phyloP scores from a whole-genome alignment of 2,329 filamentous ascomycete genomes.

The Apiospora marii region DNA sequence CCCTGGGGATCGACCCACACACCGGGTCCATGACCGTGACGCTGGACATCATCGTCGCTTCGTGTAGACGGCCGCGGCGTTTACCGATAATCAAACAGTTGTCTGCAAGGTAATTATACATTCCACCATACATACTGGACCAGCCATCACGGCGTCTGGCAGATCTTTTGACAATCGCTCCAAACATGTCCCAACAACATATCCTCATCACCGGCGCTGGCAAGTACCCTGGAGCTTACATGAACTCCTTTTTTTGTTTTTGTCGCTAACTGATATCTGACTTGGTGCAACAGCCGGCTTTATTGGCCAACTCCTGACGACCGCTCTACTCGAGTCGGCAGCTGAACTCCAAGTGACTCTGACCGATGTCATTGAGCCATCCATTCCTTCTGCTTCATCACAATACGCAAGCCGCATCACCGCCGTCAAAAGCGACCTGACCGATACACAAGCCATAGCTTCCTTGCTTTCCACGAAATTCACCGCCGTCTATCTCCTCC shows the following conservation, averaged over 20 bases:
- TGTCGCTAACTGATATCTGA: slow-evolving; percentile 47
- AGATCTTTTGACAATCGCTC: background rate
- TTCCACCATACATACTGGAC: background rate
- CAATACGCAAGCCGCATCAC: slow-evolving; percentile 34
- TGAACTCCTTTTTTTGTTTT: background rate
- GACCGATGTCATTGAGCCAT: slow-evolving; percentile 63
- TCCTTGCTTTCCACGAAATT: slow-evolving; percentile 44
- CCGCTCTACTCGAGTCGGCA: slow-evolving; percentile 57
- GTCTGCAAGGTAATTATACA: background rate
- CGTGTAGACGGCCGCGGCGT: background rate
- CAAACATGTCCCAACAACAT: slow-evolving; percentile 10
- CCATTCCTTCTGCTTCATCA: slow-evolving; percentile 52
- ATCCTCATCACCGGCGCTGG: slow-evolving; percentile 62
- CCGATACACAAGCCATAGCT: slow-evolving; percentile 40
- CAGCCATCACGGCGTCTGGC: background rate
- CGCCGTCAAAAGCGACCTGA: slow-evolving; percentile 43
- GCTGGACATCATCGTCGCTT: background rate
- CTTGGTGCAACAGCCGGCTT: slow-evolving; percentile 59
- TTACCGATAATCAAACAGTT: background rate
- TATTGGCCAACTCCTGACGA: slow-evolving; percentile 67
- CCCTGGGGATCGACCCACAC: background rate
- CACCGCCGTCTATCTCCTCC: slow-evolving; percentile 63
- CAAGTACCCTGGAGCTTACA: background rate
- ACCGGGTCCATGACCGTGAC: background rate
- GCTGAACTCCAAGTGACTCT: slow-evolving; percentile 55